Evolutionary conservation across 169 alveolate genomes (phyloP).

Genomic region (Blepharisma undulans): DNA sequence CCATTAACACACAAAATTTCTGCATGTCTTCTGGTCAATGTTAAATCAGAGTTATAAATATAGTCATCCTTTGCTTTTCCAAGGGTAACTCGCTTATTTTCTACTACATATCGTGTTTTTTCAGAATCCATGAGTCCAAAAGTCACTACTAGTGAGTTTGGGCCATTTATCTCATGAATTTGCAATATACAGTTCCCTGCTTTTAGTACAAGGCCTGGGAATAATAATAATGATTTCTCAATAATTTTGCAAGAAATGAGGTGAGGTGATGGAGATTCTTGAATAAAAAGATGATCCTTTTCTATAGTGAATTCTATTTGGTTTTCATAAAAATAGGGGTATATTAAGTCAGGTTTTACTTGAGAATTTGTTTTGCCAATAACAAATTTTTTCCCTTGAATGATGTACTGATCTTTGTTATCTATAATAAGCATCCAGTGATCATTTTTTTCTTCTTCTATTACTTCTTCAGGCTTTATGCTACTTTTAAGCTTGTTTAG

Average conservation of each 20-base stretch:
- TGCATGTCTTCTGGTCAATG: background rate
- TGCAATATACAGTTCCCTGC: background rate
- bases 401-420: background rate
- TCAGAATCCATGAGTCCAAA: background rate
- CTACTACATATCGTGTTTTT: background rate
- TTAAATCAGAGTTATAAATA: background rate
- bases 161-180: background rate
- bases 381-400: background rate
- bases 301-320: background rate
- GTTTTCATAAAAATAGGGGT: background rate
- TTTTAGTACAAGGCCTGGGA: background rate
- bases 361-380: background rate
- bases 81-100: background rate
- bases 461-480: background rate
- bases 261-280: background rate
- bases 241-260: background rate
- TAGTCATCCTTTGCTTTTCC: background rate
- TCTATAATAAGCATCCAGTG: background rate
- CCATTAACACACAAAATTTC: background rate
- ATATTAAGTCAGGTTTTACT: background rate
- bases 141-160: background rate
- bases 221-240: background rate
- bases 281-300: background rate
- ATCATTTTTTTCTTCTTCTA: background rate
- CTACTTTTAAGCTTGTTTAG: background rate